These are phyloP conservation scores for Daldinia bambusicola DNA, from an alignment of 495 filamentous ascomycete species.

Conservation along the genomic window DNA sequence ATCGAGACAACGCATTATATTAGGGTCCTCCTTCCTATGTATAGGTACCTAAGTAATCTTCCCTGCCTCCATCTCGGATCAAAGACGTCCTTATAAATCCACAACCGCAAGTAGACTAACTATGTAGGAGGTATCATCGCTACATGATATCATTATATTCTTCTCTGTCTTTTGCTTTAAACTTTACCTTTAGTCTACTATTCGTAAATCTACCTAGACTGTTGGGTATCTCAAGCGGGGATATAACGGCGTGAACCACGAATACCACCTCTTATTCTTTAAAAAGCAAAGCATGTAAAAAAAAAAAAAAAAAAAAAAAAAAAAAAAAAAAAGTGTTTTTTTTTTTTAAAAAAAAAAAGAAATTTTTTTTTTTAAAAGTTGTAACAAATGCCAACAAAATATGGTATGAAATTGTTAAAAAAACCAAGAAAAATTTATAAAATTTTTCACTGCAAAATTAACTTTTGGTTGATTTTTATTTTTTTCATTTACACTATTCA, in stretches of 20 bases:
- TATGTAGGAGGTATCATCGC: background rate
- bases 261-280: slow-evolving; percentile 2
- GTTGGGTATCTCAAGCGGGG: slow-evolving; percentile 30
- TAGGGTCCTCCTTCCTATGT: background rate
- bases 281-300: no score
- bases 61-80: background rate
- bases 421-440: no score
- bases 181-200: slow-evolving; percentile 1
- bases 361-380: no score
- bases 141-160: background rate
- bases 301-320: no score
- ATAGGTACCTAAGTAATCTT: background rate
- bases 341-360: no score
- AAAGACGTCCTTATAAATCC: background rate
- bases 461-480: no score
- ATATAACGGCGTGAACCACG: slow-evolving; percentile 10
- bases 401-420: no score
- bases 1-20: background rate
- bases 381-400: no score
- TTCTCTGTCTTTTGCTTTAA: background rate
- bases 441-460: no score
- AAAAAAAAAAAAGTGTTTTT: no score
- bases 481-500: no score
- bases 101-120: background rate
- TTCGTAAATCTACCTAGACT: slow-evolving; percentile 18